Percentiles rank a stretch among this genome's conserved stretches.
Evolutionary conservation across 495 filamentous ascomycete species (phyloP).

Genomic region (Trypethelium eluteriae): DNA sequence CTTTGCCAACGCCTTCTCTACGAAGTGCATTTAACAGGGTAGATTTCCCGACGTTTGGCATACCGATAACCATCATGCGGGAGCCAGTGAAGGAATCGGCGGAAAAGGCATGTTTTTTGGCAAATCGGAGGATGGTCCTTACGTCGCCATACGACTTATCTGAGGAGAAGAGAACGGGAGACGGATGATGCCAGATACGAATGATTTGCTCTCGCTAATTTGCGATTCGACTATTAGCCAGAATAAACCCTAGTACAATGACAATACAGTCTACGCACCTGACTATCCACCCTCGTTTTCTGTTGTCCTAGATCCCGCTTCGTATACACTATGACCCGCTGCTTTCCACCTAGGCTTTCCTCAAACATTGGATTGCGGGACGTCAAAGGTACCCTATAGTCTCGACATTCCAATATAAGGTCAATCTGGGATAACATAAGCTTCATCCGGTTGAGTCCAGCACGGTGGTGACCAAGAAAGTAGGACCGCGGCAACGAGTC

Average conservation of each 20-base stretch:
- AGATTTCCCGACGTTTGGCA: conserved; percentile 94
- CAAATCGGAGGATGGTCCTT: conserved; percentile 49
- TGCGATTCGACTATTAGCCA: not conserved
- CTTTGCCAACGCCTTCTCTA: conserved; percentile 54
- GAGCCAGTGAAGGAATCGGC: conserved; percentile 57
- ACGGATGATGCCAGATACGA: conserved; percentile 50
- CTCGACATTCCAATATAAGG: conserved; percentile 89
- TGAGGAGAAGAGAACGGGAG: conserved; percentile 58
- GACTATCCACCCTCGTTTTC: conserved; percentile 25
- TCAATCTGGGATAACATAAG: conserved; percentile 70
- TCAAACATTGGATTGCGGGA: conserved; percentile 91
- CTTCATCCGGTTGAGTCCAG: conserved; percentile 80
- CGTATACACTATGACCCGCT: conserved; percentile 83
- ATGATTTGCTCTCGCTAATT: conserved; percentile 45
- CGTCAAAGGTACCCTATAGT: conserved; percentile 81
- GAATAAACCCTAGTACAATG: not conserved
- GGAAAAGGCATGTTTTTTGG: conserved; percentile 41
- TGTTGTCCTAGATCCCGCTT: conserved; percentile 67
- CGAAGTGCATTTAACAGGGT: conserved; percentile 84
- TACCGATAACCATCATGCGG: conserved; percentile 80
- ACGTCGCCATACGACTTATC: conserved; percentile 44
- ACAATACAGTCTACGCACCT: conserved; percentile 21
- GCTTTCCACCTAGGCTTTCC: conserved; percentile 55
- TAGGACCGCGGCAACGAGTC: conserved; percentile 79
- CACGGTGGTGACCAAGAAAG: conserved; percentile 89